Conservation (phyloP, 768 basidiomycete genomes). For the Cubamyces lactineus region DNA sequence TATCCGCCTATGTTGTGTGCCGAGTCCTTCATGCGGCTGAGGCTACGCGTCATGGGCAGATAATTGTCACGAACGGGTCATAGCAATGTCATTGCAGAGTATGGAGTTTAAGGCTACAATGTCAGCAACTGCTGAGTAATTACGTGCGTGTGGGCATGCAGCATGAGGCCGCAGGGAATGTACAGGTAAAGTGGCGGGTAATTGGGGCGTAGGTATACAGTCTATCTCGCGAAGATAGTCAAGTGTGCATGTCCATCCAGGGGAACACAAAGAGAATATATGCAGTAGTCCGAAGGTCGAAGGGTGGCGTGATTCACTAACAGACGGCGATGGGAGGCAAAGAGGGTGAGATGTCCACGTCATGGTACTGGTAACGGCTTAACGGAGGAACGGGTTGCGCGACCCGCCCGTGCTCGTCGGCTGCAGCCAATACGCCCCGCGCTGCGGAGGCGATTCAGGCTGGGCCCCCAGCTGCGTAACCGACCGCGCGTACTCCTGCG, state of each 20-base stretch:
- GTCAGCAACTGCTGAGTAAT: background rate
- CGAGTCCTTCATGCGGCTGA: too few species aligned
- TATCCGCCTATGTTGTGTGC: too few species aligned
- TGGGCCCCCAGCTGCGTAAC: slow-evolving; percentile 40
- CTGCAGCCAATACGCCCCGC: slow-evolving; percentile 47
- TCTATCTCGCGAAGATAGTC: slow-evolving; percentile 13
- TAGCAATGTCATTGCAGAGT: slow-evolving; percentile 6
- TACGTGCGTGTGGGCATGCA: background rate
- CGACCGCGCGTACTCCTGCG: slow-evolving; percentile 60
- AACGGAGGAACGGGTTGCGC: slow-evolving; percentile 58
- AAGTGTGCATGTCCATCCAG: slow-evolving; percentile 8
- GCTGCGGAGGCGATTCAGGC: slow-evolving; percentile 24
- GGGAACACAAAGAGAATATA: background rate
- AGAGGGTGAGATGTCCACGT: too few species aligned
- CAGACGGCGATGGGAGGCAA: background rate
- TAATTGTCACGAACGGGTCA: too few species aligned
- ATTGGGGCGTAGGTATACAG: background rate
- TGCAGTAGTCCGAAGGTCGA: slow-evolving; percentile 14
- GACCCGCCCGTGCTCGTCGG: slow-evolving; percentile 47
- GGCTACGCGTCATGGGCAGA: too few species aligned
- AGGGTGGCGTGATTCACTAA: background rate
- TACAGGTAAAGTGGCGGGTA: slow-evolving; percentile 1
- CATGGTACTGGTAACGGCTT: slow-evolving; percentile 18
- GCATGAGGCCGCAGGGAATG: background rate
- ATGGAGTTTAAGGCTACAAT: slow-evolving; percentile 8